Evolutionary conservation across 1,284 basidiomycete genomes (phyloP), one percentile per base, ranked within the genome.

Genomic region (Ustilago hordei): DNA sequence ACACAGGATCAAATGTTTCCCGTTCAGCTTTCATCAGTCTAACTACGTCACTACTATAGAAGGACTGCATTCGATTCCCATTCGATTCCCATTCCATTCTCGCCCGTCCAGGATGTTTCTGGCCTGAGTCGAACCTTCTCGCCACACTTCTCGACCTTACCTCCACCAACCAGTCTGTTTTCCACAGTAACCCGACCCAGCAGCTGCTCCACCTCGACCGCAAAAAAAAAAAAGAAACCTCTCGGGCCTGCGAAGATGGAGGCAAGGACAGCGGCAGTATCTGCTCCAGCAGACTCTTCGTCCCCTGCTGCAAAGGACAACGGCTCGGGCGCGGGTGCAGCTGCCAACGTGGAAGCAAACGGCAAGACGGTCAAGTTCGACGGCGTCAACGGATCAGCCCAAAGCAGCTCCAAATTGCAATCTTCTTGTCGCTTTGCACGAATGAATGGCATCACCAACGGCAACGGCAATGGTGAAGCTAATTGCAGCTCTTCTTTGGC

Each of bases 361-460:
- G 50, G 50, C 50, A 34, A 39, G 28, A 28, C 55, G 4, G 31
- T 55, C 35, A 36, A 48, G 32, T 36, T 32, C 31, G 19, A 4
- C 13, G 61, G 62, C 1, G 19, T 31, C 17, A 65, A 36, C 57
- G 63, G 60, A 45, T 36, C 63, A 28, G 17, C 60, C 8, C 47
- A 68, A 13, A 19, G 34, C 35, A 63, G 62, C 28, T 59, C 69
- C 19, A 57, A 50, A 15, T 13, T 76, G 3, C 74, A 71, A 31
- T 68, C 69, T 2, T 71, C 69, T 8, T 67, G 69, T 3, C 74
- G 74, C 23, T 71, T 76, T 28, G 64, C 69, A 6, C 74, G 69
- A 2, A 65, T 68, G 54, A 76, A 76, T 52, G 61, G 65, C 19
- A 58, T 69, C 35, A 56, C 56, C 57, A 61, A 17, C 38, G 31